Evolutionary conservation across 1,139 yeast genomes (phyloP).

Genomic region (Yamadazyma oceani): DNA sequence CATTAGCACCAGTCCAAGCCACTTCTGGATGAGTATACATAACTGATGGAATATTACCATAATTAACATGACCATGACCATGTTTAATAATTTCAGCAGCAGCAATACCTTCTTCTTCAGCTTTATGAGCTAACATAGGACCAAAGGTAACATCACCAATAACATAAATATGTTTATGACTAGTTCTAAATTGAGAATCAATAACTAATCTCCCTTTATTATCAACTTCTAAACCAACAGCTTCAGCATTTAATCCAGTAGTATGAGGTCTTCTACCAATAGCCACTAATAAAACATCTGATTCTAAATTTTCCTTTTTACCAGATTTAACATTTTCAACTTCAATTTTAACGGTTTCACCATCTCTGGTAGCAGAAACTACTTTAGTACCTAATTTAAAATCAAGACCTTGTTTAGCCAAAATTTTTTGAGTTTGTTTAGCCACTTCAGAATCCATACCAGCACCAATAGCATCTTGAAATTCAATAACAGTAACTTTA

Average conservation of each 20-base stretch:
- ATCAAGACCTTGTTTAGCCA: conserved; percentile 92
- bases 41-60: conserved; percentile 95
- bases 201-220: conserved; percentile 90
- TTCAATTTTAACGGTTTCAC: conserved; percentile 82
- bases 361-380: conserved; percentile 78
- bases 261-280: conserved; percentile 99
- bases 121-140: conserved; percentile 99
- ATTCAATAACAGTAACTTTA: conserved; percentile 93
- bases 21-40: conserved; percentile 99
- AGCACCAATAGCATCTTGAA: conserved; percentile 83
- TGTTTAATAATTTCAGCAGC: conserved; percentile 91
- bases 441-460: conserved; percentile 98
- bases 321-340: conserved; percentile 90
- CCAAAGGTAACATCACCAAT: conserved; percentile 99
- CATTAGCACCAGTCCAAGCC: conserved; percentile 98
- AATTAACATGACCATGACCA: conserved; percentile 98
- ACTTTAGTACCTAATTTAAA: conserved; percentile 95
- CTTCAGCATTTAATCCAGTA: conserved; percentile 84
- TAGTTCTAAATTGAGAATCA: conserved; percentile 91
- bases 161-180: conserved; percentile 89
- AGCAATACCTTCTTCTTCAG: conserved; percentile 99
- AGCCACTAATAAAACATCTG: conserved; percentile 94
- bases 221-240: conserved; percentile 85
- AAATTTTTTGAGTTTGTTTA: conserved; percentile 81
- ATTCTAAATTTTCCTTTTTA: conserved; percentile 73